Conservation (phyloP, 768 basidiomycete species). For the Collybiopsis luxurians region DNA sequence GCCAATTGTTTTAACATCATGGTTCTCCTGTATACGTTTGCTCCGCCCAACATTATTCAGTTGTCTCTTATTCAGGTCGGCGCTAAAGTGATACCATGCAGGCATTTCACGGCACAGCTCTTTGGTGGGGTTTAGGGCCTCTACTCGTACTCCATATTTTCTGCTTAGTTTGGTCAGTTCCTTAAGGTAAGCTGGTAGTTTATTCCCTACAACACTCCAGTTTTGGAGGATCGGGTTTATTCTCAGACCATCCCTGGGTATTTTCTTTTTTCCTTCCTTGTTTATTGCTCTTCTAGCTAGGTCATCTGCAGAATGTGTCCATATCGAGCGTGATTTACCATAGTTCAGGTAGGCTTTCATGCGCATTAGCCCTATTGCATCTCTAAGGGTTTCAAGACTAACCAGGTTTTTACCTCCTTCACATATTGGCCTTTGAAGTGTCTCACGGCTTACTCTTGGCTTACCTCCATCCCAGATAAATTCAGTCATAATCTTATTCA, state of each 20-base stretch:
- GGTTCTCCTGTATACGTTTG: constrained; percentile 8
- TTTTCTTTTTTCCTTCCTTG: too few species aligned
- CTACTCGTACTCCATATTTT: constrained; percentile 16
- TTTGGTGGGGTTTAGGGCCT: constrained; percentile 9
- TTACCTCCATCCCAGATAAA: constrained; percentile 1
- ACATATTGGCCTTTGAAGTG: background rate
- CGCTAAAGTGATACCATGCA: constrained; percentile 28
- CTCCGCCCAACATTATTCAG: constrained; percentile 3
- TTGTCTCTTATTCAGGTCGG: background rate
- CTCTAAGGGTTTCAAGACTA: background rate
- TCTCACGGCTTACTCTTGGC: background rate
- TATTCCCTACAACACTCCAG: constrained; percentile 18
- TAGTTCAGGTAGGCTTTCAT: constrained; percentile 12
- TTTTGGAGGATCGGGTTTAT: constrained; percentile 24
- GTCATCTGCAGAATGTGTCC: constrained; percentile 5
- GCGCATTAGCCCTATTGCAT: constrained; percentile 11
- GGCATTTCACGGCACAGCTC: constrained; percentile 18
- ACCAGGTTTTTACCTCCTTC: constrained; percentile 9
- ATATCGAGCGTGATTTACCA: background rate
- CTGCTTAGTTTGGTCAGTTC: constrained; percentile 17
- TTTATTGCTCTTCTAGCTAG: too few species aligned
- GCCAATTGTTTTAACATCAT: constrained; percentile 7
- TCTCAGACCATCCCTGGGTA: background rate
- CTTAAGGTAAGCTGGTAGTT: constrained; percentile 11
- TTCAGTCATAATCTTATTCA: constrained; percentile 2